Evolutionary conservation across 192 early-diverging fungal genomes (phyloP).

Genomic region (Podila horticola): DNA sequence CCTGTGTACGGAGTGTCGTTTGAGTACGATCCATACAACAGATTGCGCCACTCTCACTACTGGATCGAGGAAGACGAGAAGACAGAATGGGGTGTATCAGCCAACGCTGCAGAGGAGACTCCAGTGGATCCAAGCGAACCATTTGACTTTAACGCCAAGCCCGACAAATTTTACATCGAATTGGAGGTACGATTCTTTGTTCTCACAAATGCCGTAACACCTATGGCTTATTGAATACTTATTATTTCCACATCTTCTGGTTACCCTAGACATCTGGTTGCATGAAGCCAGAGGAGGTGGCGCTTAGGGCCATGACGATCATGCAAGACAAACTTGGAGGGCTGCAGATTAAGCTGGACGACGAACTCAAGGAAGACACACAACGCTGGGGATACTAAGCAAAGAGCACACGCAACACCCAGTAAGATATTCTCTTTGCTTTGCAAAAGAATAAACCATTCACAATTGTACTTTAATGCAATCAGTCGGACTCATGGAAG

Average conservation of each 20-base stretch:
- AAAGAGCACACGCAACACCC: not conserved
- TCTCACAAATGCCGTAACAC: not conserved
- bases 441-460: no score
- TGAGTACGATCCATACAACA: slow-evolving; percentile 98
- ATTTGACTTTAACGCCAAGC: slow-evolving; percentile 86
- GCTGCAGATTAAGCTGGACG: slow-evolving; percentile 65
- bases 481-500: no score
- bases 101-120: slow-evolving; percentile 71
- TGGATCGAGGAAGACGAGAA: slow-evolving; percentile 92
- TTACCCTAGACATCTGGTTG: slow-evolving; percentile 72
- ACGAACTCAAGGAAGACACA: slow-evolving; percentile 47
- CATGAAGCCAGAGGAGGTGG: slow-evolving; percentile 77
- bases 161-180: slow-evolving; percentile 80
- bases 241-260: not conserved
- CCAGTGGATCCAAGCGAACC: slow-evolving; percentile 59
- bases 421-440: no score
- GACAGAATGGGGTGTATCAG: slow-evolving; percentile 80
- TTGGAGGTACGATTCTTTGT: slow-evolving; percentile 64
- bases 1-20: slow-evolving; percentile 90
- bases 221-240: not conserved
- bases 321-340: slow-evolving; percentile 79
- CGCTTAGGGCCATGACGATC: slow-evolving; percentile 73
- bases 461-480: no score
- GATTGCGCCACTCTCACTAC: slow-evolving; percentile 87
- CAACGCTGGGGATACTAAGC: slow-evolving; percentile 47